Conservation (phyloP, 2,329 filamentous ascomycete species). For the Endocalyx cinctus region DNA sequence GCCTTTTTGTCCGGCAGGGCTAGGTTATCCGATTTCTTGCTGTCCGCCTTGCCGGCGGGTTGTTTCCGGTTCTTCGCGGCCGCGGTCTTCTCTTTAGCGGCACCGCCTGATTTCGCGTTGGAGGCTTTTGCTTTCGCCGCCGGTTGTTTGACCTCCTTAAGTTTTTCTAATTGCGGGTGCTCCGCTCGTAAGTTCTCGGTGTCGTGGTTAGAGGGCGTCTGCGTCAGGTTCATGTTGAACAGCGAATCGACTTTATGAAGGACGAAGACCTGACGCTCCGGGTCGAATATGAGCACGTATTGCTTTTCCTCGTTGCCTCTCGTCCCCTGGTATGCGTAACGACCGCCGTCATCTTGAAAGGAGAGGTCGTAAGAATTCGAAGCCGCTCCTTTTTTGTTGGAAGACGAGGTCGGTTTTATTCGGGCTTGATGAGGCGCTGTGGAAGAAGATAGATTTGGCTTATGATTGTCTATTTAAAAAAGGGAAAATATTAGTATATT, state of each 20-base stretch:
- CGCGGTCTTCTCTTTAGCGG: conserved; percentile 14
- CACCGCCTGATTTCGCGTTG: too few relatives aligned
- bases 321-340: conserved; percentile 57
- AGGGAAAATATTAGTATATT: conserved; percentile 7
- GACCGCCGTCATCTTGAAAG: conserved; percentile 49
- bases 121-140: conserved; percentile 9
- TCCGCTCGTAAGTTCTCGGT: conserved; percentile 59
- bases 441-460: conserved; percentile 47
- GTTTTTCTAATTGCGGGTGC: conserved; percentile 58
- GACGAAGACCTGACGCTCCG: conserved; percentile 68
- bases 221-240: conserved; percentile 81
- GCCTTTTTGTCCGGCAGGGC: conserved; percentile 20
- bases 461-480: conserved; percentile 61
- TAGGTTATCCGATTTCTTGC: conserved; percentile 10
- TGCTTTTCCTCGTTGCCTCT: conserved; percentile 52
- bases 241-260: conserved; percentile 78
- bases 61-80: conserved; percentile 22
- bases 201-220: conserved; percentile 61
- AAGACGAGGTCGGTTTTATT: conserved; percentile 45
- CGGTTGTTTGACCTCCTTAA: conserved; percentile 10
- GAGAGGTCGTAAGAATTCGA: conserved; percentile 50
- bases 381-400: conserved; percentile 27
- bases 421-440: conserved; percentile 44
- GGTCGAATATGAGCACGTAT: conserved; percentile 72
- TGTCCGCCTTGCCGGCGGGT: conserved; percentile 12